Base-by-base conservation (phyloP, 169 alveolate genomes). In the Perkinsus olseni region DNA sequence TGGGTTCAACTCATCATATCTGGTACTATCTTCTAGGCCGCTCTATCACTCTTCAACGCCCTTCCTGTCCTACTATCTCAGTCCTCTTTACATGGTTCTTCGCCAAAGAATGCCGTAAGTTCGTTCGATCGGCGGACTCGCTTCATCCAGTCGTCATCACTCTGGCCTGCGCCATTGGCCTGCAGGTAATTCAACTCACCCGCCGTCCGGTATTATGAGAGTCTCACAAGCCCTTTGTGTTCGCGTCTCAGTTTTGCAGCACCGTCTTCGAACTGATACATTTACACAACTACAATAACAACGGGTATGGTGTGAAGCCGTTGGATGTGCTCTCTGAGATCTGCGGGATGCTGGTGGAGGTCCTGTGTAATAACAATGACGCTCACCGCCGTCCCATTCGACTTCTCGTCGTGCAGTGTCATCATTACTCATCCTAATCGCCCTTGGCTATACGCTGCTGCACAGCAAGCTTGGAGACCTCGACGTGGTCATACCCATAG, bases 401-500 rank as follows among this genome's bases (percentile, higher is more conserved):
- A 21, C 10, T 28, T 28, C 1, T 62, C 10, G 10, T 62, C 82
- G 10, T 62, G 1, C 82, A 62, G 82, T 91, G 38, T 40, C 39
- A 38, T 38, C 50, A 8, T 40, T 91, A 62, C 92, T 91, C 36
- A 38, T 91, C 20, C 92, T 91, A 10, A 91, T 91, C 28, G 50
- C 92, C 21, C 50, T 91, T 36, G 92, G 92, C 39, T 91, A 91
- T 36, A 38, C 50, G 21, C 74, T 62, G 0, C 34, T 62, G 34
- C 82, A 62, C 82, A 62, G 82, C 31, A 62, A 62, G 74, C 37
- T 91, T 8, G 92, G 92, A 28, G 92, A 91, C 38, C 92, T 91
- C 38, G 92, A 91, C 37, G 37, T 91, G 38, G 74, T 91, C 34
- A 39, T 91, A 1, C 92, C 92, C 37, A 40, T 91, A 40, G 50